Percentiles rank a stretch among this genome's conserved stretches.
phyloP scores from a whole-genome alignment of 2,329 filamentous ascomycete genomes.

The Fusarium sp. region DNA sequence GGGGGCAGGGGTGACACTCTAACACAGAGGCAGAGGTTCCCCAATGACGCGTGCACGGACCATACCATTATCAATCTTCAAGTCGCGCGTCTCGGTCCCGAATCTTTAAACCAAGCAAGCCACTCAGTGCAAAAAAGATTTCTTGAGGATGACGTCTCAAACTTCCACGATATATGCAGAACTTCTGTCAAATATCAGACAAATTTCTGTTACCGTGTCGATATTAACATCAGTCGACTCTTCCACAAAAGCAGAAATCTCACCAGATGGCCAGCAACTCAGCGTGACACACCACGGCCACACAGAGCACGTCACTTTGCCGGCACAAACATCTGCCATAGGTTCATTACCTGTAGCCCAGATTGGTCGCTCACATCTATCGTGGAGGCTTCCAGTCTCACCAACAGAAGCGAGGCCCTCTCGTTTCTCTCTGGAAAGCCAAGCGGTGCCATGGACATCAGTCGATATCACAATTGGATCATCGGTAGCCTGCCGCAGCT shows the following conservation, averaged over 20 bases:
- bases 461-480: constrained; percentile 53
- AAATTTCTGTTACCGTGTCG: constrained; percentile 66
- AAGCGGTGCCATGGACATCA: constrained; percentile 65
- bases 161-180: constrained; percentile 66
- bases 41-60: constrained; percentile 33
- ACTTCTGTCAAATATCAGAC: constrained; percentile 69
- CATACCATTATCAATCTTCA: constrained; percentile 22
- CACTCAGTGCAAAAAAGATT: neutral
- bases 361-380: constrained; percentile 47
- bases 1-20: constrained; percentile 21
- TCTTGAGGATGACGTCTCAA: constrained; percentile 24
- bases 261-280: constrained; percentile 55
- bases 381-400: constrained; percentile 62
- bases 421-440: constrained; percentile 46
- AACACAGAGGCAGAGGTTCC: neutral
- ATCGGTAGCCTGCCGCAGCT: constrained; percentile 54
- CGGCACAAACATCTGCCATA: constrained; percentile 49
- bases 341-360: constrained; percentile 50
- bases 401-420: constrained; percentile 32
- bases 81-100: constrained; percentile 5
- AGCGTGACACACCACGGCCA: constrained; percentile 57
- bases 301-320: constrained; percentile 50
- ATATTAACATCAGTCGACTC: constrained; percentile 54
- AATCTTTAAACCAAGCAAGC: neutral
- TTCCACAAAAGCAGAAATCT: constrained; percentile 55